Evolutionary conservation across 768 basidiomycete genomes (phyloP).

Genomic region (Tricholoma flavovirens): DNA sequence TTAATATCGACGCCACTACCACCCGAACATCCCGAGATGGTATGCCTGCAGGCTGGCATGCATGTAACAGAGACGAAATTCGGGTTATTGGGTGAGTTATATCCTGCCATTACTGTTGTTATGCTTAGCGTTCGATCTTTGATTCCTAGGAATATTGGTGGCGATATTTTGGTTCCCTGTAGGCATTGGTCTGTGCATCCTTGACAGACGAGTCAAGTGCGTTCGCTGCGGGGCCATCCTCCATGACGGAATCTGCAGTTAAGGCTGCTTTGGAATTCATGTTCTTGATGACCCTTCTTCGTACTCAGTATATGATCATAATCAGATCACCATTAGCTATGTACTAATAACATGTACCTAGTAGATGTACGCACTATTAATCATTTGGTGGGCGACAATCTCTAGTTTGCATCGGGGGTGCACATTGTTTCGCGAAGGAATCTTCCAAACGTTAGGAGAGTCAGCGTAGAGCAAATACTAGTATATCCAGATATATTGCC

Average conservation of each 20-base stretch:
- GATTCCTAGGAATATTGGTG: constrained; percentile 58
- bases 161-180: constrained; percentile 86
- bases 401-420: too few relatives aligned
- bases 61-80: constrained; percentile 60
- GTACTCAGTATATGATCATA: not conserved
- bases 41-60: constrained; percentile 73
- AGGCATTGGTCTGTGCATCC: constrained; percentile 70
- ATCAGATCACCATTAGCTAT: too few relatives aligned
- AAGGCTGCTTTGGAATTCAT: constrained; percentile 1
- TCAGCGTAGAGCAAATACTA: too few relatives aligned
- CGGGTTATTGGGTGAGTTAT: constrained; percentile 59
- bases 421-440: too few relatives aligned
- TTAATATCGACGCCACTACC: constrained; percentile 59
- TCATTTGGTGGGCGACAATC: too few relatives aligned
- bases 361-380: too few relatives aligned
- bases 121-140: constrained; percentile 2
- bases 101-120: not conserved
- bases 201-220: constrained; percentile 70
- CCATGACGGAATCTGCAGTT: constrained; percentile 39
- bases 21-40: constrained; percentile 78
- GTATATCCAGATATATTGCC: too few relatives aligned
- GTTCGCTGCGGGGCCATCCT: constrained; percentile 40
- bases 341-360: too few relatives aligned
- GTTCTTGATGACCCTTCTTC: not conserved
- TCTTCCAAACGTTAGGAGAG: too few relatives aligned